These are phyloP conservation scores for Dioscorea dumetorum DNA, from an alignment of 106 monocot genomes.

Conservation along the genomic window DNA sequence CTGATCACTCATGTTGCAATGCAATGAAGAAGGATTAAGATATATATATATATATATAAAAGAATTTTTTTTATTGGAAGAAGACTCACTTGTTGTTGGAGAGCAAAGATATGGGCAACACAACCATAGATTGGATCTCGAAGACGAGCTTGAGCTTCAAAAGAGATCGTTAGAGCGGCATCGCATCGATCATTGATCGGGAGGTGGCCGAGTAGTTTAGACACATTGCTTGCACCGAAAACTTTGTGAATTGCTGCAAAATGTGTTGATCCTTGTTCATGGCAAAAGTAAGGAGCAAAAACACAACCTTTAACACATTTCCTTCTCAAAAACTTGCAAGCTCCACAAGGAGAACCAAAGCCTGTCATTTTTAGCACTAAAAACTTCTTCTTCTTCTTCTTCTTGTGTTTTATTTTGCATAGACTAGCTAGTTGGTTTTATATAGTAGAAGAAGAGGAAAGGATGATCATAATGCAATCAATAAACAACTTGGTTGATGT, in stretches of 20 bases:
- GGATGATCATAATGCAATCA: slow-evolving; percentile 16
- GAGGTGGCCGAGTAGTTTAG: slow-evolving; percentile 49
- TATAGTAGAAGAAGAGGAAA: neutral
- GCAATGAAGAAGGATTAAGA: neutral
- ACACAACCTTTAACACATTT: slow-evolving; percentile 55
- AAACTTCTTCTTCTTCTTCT: too few relatives aligned
- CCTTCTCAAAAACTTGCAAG: slow-evolving; percentile 75
- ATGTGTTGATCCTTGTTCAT: slow-evolving; percentile 30
- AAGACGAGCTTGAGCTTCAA: slow-evolving; percentile 62
- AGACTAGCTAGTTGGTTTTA: slow-evolving; percentile 11
- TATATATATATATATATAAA: neutral
- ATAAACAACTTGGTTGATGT: slow-evolving; percentile 37
- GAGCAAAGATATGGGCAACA: slow-evolving; percentile 63
- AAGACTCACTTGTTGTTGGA: slow-evolving; percentile 55
- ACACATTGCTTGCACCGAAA: slow-evolving; percentile 71
- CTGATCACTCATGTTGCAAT: neutral
- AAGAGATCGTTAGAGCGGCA: slow-evolving; percentile 54
- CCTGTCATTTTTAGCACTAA: slow-evolving; percentile 47
- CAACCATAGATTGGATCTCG: slow-evolving; percentile 63
- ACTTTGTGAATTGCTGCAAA: slow-evolving; percentile 71
- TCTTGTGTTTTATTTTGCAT: neutral
- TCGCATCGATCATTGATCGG: slow-evolving; percentile 42
- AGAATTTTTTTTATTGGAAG: neutral
- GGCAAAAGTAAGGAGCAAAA: slow-evolving; percentile 62
- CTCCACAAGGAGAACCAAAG: slow-evolving; percentile 60